Conservation (phyloP, 1,139 yeast genomes). For the Candida tropicalis region DNA sequence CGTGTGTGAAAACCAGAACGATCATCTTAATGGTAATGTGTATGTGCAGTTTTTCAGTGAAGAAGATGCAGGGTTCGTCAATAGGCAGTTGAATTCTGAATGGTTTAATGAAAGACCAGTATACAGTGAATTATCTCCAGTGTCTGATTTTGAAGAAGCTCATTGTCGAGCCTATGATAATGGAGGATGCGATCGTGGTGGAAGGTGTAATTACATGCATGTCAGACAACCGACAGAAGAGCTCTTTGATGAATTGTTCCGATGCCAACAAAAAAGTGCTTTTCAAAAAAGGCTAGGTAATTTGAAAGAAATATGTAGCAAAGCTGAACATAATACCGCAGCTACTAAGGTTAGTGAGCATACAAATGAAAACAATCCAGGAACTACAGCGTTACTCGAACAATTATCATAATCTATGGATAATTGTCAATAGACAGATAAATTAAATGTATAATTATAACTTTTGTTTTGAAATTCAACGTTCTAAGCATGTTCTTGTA, state of each 20-base stretch:
- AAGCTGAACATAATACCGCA: neutral
- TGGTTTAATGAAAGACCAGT: constrained; percentile 87
- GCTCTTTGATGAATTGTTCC: too few species aligned
- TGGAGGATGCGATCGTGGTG: constrained; percentile 70
- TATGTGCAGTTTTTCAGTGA: constrained; percentile 62
- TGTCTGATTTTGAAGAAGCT: constrained; percentile 69
- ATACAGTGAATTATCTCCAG: constrained; percentile 81
- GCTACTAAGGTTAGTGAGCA: neutral
- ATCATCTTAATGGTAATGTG: constrained; percentile 82
- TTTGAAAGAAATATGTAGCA: neutral
- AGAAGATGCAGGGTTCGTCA: constrained; percentile 63
- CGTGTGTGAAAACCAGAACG: constrained; percentile 82
- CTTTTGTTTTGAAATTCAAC: neutral
- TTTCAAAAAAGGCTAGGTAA: too few species aligned
- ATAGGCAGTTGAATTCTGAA: constrained; percentile 64
- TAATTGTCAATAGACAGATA: neutral
- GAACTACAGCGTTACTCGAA: constrained; percentile 1
- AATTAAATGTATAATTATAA: neutral
- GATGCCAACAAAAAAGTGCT: too few species aligned
- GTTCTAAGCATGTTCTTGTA: too few species aligned
- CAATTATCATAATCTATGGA: neutral
- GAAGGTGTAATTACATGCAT: constrained; percentile 87
- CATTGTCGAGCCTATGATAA: constrained; percentile 72
- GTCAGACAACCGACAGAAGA: constrained; percentile 54
- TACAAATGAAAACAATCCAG: neutral